Percentiles rank a stretch among this genome's conserved stretches.
phyloP scores from a whole-genome alignment of 108 stramenopile species.

The Skeletonema potamos region DNA sequence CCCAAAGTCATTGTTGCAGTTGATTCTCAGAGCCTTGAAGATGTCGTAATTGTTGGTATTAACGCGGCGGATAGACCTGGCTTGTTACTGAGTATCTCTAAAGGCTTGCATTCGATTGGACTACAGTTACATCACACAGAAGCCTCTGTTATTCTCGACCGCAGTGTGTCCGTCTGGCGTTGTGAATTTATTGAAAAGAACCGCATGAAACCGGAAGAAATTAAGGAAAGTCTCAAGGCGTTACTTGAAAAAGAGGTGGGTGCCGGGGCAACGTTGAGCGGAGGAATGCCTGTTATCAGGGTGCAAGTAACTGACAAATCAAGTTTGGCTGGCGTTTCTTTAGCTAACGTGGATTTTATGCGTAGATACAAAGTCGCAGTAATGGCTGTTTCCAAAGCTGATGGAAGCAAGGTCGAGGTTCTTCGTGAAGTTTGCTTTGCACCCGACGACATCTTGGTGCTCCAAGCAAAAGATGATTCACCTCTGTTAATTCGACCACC shows the following conservation, averaged over 20 bases:
- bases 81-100: constrained; percentile 72
- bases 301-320: constrained; percentile 58
- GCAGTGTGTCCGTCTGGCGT: constrained; percentile 83
- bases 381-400: constrained; percentile 66
- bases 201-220: constrained; percentile 2
- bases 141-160: constrained; percentile 61
- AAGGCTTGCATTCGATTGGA: constrained; percentile 52
- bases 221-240: neutral
- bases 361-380: constrained; percentile 69
- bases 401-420: constrained; percentile 32
- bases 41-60: constrained; percentile 50
- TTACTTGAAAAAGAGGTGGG: constrained; percentile 51
- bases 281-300: constrained; percentile 73
- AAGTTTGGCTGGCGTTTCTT: constrained; percentile 55
- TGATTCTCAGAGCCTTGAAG: constrained; percentile 40
- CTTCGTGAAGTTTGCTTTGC: constrained; percentile 52
- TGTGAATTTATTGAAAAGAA: constrained; percentile 57
- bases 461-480: constrained; percentile 73
- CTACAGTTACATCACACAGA: constrained; percentile 75
- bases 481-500: constrained; percentile 66
- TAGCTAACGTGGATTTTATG: constrained; percentile 61
- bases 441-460: constrained; percentile 64
- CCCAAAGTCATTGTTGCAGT: constrained; percentile 50
- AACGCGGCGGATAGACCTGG: constrained; percentile 45
- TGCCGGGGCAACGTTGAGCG: constrained; percentile 52